Evolutionary conservation across 1,284 basidiomycete genomes (phyloP).

Genomic region (Puccinia coronata): DNA sequence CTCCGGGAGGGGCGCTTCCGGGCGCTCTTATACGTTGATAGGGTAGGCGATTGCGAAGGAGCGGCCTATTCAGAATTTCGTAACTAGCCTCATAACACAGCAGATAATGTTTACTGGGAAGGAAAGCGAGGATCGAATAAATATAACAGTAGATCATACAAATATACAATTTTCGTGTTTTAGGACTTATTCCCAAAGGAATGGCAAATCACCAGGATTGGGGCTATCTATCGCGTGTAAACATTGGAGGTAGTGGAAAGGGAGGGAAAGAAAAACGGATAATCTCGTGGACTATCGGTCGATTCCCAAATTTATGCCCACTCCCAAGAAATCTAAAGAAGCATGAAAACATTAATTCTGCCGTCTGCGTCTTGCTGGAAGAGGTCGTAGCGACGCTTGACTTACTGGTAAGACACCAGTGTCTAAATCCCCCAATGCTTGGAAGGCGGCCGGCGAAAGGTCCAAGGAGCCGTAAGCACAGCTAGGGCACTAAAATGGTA

Average conservation of each 20-base stretch:
- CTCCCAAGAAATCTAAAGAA: slow-evolving; percentile 30
- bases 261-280: not conserved
- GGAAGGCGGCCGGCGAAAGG: slow-evolving; percentile 40
- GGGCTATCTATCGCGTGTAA: not conserved
- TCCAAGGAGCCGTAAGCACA: slow-evolving; percentile 45
- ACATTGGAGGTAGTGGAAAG: not conserved
- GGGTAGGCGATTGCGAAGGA: too few relatives aligned
- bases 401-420: slow-evolving; percentile 46
- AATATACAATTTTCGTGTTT: too few relatives aligned
- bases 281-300: not conserved
- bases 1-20: too few relatives aligned
- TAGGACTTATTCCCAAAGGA: not conserved
- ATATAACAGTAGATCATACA: too few relatives aligned
- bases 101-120: too few relatives aligned
- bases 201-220: slow-evolving; percentile 31
- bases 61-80: too few relatives aligned
- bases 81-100: too few relatives aligned
- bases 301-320: slow-evolving; percentile 15
- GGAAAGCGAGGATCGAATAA: too few relatives aligned
- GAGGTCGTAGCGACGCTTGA: not conserved
- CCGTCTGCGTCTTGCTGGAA: not conserved
- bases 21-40: too few relatives aligned
- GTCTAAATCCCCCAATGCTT: slow-evolving; percentile 35
- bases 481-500: slow-evolving; percentile 31
- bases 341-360: not conserved